Evolutionary conservation across 2,329 filamentous ascomycete species (phyloP), one percentile per base, ranked within the genome.

Genomic region (Beauveria asiatica): DNA sequence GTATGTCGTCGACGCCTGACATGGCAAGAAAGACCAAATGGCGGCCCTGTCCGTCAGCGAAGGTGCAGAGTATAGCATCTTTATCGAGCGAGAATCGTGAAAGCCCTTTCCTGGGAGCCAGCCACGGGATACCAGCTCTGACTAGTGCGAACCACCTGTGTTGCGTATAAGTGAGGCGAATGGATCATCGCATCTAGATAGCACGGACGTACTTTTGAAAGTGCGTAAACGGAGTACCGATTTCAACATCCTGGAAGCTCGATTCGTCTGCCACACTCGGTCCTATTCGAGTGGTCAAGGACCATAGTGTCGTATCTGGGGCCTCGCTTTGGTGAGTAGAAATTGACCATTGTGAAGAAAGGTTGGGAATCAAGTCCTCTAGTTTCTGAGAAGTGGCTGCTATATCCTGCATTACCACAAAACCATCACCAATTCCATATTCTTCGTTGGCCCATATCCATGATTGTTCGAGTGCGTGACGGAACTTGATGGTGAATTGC

Each of bases 91-190:
- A 75, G 60, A 96, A 88, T 0, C 75, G 75, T 3, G 76, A 73
- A 63, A 82, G 85, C 13, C 92, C 92, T 70, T 97, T 92, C 44
- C 91, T 80, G n/a, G 93, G 93, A 8, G 88, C 90, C 11, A 96
- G 76, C 93, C 93, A 97, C 1, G 92, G 88, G 39, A 81, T 82
- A 84, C 87, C 94, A 3, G 90, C 78, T 19, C 92, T 84, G 5
- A 95, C 86, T 13, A 96, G 74, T 8, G 90, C 85, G 70, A 96
- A 93, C 85, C 91, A 96, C 66, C 88, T 84, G 55, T 52, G 6
- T 5, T 50, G 16, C 17, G 53, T 58, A 19, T 59, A 16, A 62
- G 55, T 41, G 49, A 54, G n/a, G 21, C 10, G 17, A 46, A 37
- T n/a, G 13, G 6, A n/a, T 13, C 13, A 1, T 37, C n/a, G 10